Base-by-base conservation (phyloP, 805 yeast genomes). In the Cyberlindnera mycetangii region DNA sequence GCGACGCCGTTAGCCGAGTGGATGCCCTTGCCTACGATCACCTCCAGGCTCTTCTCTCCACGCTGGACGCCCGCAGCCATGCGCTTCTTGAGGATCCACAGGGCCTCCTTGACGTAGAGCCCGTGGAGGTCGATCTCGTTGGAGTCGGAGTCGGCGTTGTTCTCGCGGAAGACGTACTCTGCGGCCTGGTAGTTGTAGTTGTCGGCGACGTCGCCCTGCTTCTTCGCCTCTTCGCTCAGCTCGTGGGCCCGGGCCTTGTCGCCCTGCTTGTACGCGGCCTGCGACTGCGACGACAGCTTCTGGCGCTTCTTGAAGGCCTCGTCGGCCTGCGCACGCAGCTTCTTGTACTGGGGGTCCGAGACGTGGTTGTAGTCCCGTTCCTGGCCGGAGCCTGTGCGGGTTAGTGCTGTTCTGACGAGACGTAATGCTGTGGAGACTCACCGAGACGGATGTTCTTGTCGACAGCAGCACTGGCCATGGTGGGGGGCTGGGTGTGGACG, bases 91-190 rank as follows among this genome's bases (percentile, higher is more conserved):
- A 92, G 70, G 40, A 85, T 78, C 60, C 79, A 84, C 49, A 79
- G 78, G 7, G 97, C 97, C 67, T 92, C 99, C 61, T 82, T 84
- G 16, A 92, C 95, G 55, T 74, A 90, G 24, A 92, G 69, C 0
- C 99, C 99, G 64, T 92, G 99, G 42, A 92, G 71, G 67, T 92
- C 98, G 50, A 92, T 89, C 65, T 92, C 98, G 62, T 88, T 84
- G 19, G 74, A 72, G 25, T 76, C 81, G n/a, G 92, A 82, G 59
- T 90, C 97, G 32, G 87, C 78, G 60, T 92, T 92, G 64, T 92
- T 92, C 52, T 85, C 90, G 34, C 82, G 70, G 62, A 92, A 92
- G 1, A 87, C 96, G 58, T 83, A 89, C 62, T 83, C 88, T 1
- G 97, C 97, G 4, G 98, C 99, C 63, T 81, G 79, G 16, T 71